phyloP scores from a whole-genome alignment of 2,329 filamentous ascomycete species.

The Acephala macrosclerotiorum region DNA sequence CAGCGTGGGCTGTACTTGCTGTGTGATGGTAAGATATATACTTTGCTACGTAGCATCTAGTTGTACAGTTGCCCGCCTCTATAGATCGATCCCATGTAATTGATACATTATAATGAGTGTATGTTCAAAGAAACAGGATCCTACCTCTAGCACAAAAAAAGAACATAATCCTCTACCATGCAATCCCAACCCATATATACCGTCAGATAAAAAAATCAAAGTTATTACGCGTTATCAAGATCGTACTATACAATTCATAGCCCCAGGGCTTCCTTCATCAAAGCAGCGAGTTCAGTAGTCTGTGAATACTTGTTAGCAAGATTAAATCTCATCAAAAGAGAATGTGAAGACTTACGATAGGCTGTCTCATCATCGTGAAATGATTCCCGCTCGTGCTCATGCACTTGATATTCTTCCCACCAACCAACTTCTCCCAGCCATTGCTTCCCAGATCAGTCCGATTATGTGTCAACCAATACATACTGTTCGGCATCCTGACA shows the following conservation, averaged over 20 bases:
- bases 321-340: neutral
- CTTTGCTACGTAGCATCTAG: neutral
- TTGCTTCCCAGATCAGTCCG: conserved; percentile 74
- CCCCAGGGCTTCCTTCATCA: conserved; percentile 6
- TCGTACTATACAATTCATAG: conserved; percentile 5
- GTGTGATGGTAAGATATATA: neutral
- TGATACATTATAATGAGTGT: neutral
- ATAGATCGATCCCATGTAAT: neutral
- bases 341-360: conserved; percentile 28
- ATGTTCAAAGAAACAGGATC: no score
- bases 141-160: no score
- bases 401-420: conserved; percentile 28
- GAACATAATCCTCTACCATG: no score
- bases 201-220: no score
- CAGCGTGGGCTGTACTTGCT: no score
- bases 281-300: neutral
- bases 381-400: conserved; percentile 32
- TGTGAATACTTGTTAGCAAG: neutral
- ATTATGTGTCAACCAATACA: conserved; percentile 75
- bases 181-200: neutral
- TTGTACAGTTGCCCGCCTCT: neutral
- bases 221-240: neutral
- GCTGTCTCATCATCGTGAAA: conserved; percentile 37
- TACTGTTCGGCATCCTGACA: conserved; percentile 52
- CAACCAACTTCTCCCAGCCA: conserved; percentile 58